A percentile compares a stretch with the other conserved stretches of the same genome.
Conservation (phyloP, 768 basidiomycete species). For the Hirschioporus abietinus region DNA sequence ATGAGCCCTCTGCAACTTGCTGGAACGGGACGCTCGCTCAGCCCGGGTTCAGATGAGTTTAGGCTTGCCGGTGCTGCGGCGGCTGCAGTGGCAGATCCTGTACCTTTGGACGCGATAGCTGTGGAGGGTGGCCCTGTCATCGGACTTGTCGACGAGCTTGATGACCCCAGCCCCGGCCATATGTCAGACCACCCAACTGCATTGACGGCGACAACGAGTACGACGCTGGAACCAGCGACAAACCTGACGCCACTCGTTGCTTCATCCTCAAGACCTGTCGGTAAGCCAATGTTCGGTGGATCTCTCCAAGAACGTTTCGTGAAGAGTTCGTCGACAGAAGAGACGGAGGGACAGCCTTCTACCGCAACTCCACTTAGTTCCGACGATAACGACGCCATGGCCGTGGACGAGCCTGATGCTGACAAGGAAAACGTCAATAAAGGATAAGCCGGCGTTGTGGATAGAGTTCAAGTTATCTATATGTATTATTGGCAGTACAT, state of each 20-base stretch:
- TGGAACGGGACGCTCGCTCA: slow-evolving; percentile 24
- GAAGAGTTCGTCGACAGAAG: slow-evolving; percentile 10
- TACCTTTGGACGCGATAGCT: slow-evolving; percentile 12
- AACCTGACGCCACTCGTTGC: not conserved
- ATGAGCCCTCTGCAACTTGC: slow-evolving; percentile 64
- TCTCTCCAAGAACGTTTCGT: slow-evolving; percentile 17
- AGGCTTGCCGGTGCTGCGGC: slow-evolving; percentile 24
- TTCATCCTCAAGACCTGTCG: not conserved
- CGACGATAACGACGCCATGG: slow-evolving; percentile 19
- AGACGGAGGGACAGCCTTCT: slow-evolving; percentile 4
- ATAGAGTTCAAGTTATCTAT: not conserved
- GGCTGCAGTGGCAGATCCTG: not conserved
- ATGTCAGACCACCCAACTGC: slow-evolving; percentile 77
- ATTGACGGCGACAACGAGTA: slow-evolving; percentile 32
- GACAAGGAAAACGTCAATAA: slow-evolving; percentile 12
- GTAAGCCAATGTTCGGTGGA: not conserved
- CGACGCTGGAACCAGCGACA: not conserved
- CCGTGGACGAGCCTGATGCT: slow-evolving; percentile 14
- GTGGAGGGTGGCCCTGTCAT: slow-evolving; percentile 33
- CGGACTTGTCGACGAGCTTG: slow-evolving; percentile 81
- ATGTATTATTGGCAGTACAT: not conserved
- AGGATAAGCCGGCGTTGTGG: not conserved
- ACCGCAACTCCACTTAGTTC: slow-evolving; percentile 3
- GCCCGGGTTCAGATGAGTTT: slow-evolving; percentile 22
- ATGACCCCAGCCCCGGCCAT: slow-evolving; percentile 80